Conservation (phyloP, 129 eudicot species). For the Tanacetum coccineum region DNA sequence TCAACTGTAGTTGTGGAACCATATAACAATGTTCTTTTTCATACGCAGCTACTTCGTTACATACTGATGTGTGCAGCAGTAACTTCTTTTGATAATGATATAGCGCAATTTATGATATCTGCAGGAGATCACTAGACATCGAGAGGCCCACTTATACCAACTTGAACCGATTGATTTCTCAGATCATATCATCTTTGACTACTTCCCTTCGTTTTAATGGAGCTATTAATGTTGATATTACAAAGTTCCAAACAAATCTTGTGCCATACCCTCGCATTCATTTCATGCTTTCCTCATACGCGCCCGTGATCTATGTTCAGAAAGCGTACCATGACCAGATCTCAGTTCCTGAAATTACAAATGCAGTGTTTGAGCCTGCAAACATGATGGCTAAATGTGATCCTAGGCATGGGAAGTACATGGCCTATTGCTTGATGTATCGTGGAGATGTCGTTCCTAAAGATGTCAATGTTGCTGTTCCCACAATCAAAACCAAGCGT, state of each 20-base stretch:
- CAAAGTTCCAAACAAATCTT: conserved; percentile 85
- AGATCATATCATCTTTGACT: conserved; percentile 38
- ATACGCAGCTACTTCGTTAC: conserved; percentile 8
- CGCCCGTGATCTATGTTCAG: conserved; percentile 77
- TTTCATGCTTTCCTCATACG: conserved; percentile 88
- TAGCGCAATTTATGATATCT: conserved; percentile 15
- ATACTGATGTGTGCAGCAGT: conserved; percentile 9
- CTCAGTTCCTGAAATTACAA: conserved; percentile 81
- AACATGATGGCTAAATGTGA: conserved; percentile 94
- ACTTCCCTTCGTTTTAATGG: conserved; percentile 87
- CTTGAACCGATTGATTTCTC: conserved; percentile 11
- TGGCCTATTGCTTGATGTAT: conserved; percentile 83
- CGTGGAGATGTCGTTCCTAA: conserved; percentile 17
- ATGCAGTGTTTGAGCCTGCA: conserved; percentile 82
- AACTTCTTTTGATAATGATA: conserved; percentile 13
- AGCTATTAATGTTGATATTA: conserved; percentile 79
- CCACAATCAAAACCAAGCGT: conserved; percentile 17
- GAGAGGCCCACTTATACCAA: conserved; percentile 14
- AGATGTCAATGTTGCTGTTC: conserved; percentile 18
- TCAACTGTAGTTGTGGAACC: conserved; percentile 17
- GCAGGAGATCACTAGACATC: conserved; percentile 16
- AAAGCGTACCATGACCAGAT: conserved; percentile 87
- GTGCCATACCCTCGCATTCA: conserved; percentile 92
- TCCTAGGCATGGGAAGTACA: conserved; percentile 82
- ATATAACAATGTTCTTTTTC: conserved; percentile 15